phyloP scores from a whole-genome alignment of 1,284 basidiomycete genomes.

The Heliocybe sulcata region DNA sequence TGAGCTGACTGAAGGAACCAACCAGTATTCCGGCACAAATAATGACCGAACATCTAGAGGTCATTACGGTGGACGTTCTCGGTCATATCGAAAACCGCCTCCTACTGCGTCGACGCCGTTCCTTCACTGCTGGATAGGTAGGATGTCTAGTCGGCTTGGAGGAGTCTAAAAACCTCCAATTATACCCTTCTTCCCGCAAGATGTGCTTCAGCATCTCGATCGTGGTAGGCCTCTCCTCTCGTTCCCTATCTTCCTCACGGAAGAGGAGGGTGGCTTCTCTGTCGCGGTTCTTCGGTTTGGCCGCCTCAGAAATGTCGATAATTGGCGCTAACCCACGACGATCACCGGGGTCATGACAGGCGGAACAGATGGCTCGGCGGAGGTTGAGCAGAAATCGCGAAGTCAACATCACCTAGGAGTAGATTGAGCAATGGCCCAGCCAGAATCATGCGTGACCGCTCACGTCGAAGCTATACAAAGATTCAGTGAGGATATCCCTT shows the following conservation, averaged over 20 bases:
- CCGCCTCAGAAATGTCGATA: neutral
- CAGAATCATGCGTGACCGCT: neutral
- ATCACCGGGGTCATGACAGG: neutral
- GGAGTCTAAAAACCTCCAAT: neutral
- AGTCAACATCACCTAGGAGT: neutral
- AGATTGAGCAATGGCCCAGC: neutral
- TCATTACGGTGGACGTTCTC: too few relatives aligned
- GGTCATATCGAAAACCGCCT: neutral
- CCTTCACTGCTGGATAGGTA: neutral
- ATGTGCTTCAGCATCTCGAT: neutral
- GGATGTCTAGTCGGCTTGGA: neutral
- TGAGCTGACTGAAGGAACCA: too few relatives aligned
- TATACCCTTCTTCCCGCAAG: neutral
- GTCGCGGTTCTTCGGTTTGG: neutral
- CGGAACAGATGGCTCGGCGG: neutral
- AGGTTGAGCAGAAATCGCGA: neutral
- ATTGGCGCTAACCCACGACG: neutral
- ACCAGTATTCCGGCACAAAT: too few relatives aligned
- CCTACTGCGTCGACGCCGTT: neutral
- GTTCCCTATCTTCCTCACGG: neutral
- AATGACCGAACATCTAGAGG: too few relatives aligned
- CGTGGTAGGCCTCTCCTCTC: neutral
- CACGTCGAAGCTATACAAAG: neutral
- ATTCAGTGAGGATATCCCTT: neutral
- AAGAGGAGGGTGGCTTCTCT: neutral